phyloP scores from a whole-genome alignment of 1,139 yeast genomes.

The Kazachstania sp. region DNA sequence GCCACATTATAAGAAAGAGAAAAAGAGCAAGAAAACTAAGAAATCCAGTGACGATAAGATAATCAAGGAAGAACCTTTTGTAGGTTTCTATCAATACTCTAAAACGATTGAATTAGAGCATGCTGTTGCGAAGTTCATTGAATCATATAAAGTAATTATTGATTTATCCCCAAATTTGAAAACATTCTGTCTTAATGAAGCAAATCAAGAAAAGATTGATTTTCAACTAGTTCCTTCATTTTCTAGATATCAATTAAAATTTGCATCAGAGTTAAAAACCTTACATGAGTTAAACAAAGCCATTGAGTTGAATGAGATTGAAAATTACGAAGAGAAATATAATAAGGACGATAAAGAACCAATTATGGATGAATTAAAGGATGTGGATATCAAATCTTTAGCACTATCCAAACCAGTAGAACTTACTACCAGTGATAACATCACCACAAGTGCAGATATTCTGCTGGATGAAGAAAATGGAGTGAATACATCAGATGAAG shows the following conservation, averaged over 20 bases:
- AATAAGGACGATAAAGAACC: constrained; percentile 25
- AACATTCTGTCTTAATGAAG: constrained; percentile 37
- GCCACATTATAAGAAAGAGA: constrained; percentile 3
- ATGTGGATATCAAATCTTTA: constrained; percentile 15
- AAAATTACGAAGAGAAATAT: constrained; percentile 28
- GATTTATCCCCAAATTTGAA: constrained; percentile 46
- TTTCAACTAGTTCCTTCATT: constrained; percentile 39
- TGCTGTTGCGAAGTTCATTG: constrained; percentile 43
- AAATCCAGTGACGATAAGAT: not conserved
- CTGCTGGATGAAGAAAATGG: constrained; percentile 10
- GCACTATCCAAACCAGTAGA: constrained; percentile 7
- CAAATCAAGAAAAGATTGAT: constrained; percentile 32
- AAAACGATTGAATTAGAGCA: constrained; percentile 41
- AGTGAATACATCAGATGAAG: constrained; percentile 3
- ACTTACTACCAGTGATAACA: constrained; percentile 5
- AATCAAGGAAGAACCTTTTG: not conserved
- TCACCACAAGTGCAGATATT: constrained; percentile 16
- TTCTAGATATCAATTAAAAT: constrained; percentile 45
- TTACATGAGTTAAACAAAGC: constrained; percentile 42
- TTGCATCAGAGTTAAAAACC: constrained; percentile 54
- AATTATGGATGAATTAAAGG: constrained; percentile 14
- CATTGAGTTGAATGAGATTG: constrained; percentile 41
- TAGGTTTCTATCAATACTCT: constrained; percentile 22
- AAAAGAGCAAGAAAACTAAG: constrained; percentile 5
- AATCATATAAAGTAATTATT: constrained; percentile 43